Evolutionary conservation across 129 eudicot genomes (phyloP), one percentile per base, ranked within the genome.

Genomic region (Pittosporum tobira): DNA sequence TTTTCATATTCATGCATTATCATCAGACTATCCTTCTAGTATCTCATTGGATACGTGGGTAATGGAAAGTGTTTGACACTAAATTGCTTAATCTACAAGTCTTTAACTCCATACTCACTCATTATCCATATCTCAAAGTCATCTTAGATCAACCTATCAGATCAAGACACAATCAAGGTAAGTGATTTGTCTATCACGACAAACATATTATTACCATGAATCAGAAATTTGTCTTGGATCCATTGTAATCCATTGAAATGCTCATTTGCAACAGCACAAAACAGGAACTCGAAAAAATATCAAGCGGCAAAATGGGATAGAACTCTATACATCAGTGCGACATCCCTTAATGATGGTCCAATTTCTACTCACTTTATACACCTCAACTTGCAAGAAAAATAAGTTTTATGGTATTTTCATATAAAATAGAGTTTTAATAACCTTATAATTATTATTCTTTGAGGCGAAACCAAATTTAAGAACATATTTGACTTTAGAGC

Each of bases 111-210:
- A 0, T 54, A 54, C 0, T 54, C 43, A 30, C 9, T 18, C 60
- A 54, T 54, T 0, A 54, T 24, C 60, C 60, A 54, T 16, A 54
- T 54, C 29, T 54, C 44, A 29, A 54, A 54, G 42, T n/a, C n/a
- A n/a, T n/a, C 43, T 11, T 54, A 43, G 2, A 20, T 16, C 18
- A 11, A 16, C 20, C 5, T 8, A 3, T 9, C 11, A 6, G 0
- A 5, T 6, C 1, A 16, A 54, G 42, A 24, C n/a, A 54, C 60
- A 54, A 54, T 29, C 43, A 54, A 20, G 16, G 42, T 15, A 54
- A 54, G 60, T 18, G 24, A 30, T 3, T 30, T 43, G 30, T 54
- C 6, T 9, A 54, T 0, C 0, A 21, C 0, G 2, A 27, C 43
- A 2, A 54, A 25, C 3, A n/a, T 54, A 24, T 6, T 43, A 11